Percentiles rank a stretch among this genome's conserved stretches.
Evolutionary conservation across 257 asterid genomes (phyloP).

Genomic region (Nicotiana paniculata): DNA sequence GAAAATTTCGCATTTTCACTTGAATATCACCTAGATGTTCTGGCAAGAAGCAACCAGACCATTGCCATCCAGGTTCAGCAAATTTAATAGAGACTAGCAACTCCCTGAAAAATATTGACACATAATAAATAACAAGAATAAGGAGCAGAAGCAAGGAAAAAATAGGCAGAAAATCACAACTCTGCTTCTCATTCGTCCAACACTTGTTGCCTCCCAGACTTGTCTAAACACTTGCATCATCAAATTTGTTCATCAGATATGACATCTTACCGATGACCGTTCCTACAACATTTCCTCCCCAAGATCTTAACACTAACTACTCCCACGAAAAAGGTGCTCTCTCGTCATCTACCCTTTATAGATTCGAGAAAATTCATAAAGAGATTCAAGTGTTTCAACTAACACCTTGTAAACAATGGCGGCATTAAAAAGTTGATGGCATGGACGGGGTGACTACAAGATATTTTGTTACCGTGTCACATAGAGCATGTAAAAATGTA

Average conservation of each 20-base stretch:
- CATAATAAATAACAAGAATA: slow-evolving; percentile 2
- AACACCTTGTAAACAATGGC: neutral
- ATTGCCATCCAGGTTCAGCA: slow-evolving; percentile 95
- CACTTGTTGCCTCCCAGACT: neutral
- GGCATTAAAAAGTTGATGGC: neutral
- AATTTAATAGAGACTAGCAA: slow-evolving; percentile 68
- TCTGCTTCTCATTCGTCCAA: neutral
- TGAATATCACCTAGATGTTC: slow-evolving; percentile 95
- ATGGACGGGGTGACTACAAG: neutral
- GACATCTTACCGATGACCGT: neutral
- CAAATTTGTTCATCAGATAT: neutral
- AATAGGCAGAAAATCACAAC: neutral
- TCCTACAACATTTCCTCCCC: neutral
- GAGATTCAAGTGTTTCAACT: neutral
- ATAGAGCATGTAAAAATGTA: no score
- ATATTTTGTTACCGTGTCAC: neutral
- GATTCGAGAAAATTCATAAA: neutral
- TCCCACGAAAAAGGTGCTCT: neutral
- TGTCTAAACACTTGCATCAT: neutral
- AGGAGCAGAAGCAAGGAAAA: slow-evolving; percentile 1
- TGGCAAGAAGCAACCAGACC: slow-evolving; percentile 96
- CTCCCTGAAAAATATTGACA: slow-evolving; percentile 49
- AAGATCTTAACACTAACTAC: neutral
- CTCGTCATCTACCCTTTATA: neutral
- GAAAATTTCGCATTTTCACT: slow-evolving; percentile 77